Percentiles rank a stretch among this genome's conserved stretches.
phyloP scores from a whole-genome alignment of 768 basidiomycete species.

The Boletus vermiculosoides region DNA sequence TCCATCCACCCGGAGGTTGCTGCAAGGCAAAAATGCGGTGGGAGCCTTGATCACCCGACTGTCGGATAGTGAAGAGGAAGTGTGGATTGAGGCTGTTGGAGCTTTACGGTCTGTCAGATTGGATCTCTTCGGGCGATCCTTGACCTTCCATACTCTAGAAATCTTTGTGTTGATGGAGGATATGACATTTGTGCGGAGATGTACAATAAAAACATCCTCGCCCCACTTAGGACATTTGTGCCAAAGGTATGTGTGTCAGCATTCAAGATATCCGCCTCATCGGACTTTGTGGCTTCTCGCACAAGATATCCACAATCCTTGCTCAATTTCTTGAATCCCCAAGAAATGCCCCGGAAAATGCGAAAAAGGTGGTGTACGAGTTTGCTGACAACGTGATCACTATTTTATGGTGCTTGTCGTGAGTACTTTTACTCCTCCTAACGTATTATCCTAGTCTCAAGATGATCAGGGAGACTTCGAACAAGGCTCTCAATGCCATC shows the following conservation, averaged over 20 bases:
- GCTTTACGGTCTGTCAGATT: slow-evolving; percentile 65
- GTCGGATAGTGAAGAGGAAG: slow-evolving; percentile 88
- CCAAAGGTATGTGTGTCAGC: slow-evolving; percentile 57
- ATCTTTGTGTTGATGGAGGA: slow-evolving; percentile 92
- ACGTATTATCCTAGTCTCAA: slow-evolving; percentile 18
- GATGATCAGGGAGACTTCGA: slow-evolving; percentile 75
- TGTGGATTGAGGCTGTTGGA: slow-evolving; percentile 85
- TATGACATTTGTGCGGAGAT: slow-evolving; percentile 95
- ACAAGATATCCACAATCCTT: slow-evolving; percentile 71
- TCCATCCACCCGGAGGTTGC: slow-evolving; percentile 82
- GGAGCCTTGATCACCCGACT: slow-evolving; percentile 83
- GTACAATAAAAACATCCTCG: slow-evolving; percentile 92
- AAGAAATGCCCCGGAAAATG: slow-evolving; percentile 64
- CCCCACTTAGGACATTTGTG: slow-evolving; percentile 70
- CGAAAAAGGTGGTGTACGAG: slow-evolving; percentile 76
- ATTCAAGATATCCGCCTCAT: neutral
- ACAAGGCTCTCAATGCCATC: slow-evolving; percentile 77
- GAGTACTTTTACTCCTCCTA: slow-evolving; percentile 40
- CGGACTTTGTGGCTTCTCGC: neutral
- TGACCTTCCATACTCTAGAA: slow-evolving; percentile 47
- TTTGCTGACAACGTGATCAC: slow-evolving; percentile 93
- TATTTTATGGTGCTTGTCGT: slow-evolving; percentile 92
- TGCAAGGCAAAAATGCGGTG: slow-evolving; percentile 90
- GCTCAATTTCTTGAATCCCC: slow-evolving; percentile 62
- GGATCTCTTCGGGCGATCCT: neutral